Conservation (phyloP, 73 alveolate species). For the Paramecium octaurelia region DNA sequence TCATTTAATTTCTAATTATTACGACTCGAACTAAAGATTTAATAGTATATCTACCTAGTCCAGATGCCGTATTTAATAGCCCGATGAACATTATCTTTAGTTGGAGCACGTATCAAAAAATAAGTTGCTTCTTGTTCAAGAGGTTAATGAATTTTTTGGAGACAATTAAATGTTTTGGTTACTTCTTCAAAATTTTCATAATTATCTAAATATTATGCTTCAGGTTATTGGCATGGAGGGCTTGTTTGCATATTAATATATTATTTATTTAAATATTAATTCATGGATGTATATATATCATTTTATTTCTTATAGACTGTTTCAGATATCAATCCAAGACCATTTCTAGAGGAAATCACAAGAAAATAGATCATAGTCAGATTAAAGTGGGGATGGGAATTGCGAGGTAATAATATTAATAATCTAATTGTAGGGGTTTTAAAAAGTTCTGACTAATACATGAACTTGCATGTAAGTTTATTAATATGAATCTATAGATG, state of each 20-base stretch:
- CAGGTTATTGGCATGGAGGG: not conserved
- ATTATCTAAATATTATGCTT: constrained; percentile 16
- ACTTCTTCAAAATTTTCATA: constrained; percentile 46
- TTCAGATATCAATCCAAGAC: constrained; percentile 64
- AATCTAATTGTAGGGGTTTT: constrained; percentile 21
- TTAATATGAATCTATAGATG: not conserved
- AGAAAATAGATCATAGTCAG: constrained; percentile 63
- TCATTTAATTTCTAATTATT: constrained; percentile 66
- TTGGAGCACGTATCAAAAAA: constrained; percentile 64
- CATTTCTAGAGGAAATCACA: constrained; percentile 67
- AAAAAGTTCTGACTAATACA: constrained; percentile 58
- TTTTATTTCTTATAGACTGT: not conserved
- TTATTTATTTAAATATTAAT: constrained; percentile 23
- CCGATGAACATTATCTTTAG: constrained; percentile 63
- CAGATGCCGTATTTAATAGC: constrained; percentile 64
- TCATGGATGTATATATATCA: constrained; percentile 9
- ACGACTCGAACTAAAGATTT: constrained; percentile 52
- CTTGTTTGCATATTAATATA: constrained; percentile 13
- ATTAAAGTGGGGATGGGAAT: constrained; percentile 77
- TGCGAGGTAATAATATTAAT: constrained; percentile 31
- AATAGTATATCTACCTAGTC: constrained; percentile 38
- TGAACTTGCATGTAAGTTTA: constrained; percentile 66
- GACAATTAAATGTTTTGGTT: not conserved
- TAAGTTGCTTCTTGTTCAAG: constrained; percentile 59
- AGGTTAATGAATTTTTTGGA: not conserved